Conservation (phyloP, 2,329 filamentous ascomycete species). For the Zalaria sp. region DNA sequence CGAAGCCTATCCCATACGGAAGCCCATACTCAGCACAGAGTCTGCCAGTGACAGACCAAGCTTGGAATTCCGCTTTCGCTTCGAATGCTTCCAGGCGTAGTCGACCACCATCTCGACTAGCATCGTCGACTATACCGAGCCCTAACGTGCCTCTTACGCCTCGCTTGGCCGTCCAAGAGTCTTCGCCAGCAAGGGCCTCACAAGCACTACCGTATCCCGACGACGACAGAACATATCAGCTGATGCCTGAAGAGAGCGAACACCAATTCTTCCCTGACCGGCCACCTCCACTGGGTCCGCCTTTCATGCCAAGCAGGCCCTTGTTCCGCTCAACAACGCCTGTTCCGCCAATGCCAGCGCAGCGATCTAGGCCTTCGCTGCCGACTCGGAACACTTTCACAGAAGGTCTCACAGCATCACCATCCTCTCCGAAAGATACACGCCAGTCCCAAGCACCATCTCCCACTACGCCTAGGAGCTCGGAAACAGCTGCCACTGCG, state of each 20-base stretch:
- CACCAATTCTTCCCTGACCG: slow-evolving; percentile 20
- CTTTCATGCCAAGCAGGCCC: slow-evolving; percentile 5
- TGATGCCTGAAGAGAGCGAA: slow-evolving; percentile 29
- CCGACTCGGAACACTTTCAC: slow-evolving; percentile 1
- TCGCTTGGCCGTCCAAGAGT: slow-evolving; percentile 12
- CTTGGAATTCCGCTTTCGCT: slow-evolving; percentile 7
- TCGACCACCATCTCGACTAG: slow-evolving; percentile 14
- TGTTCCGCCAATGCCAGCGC: neutral
- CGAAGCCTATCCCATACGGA: slow-evolving; percentile 1
- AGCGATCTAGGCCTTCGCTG: neutral
- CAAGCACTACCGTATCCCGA: slow-evolving; percentile 29
- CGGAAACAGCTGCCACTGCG: neutral
- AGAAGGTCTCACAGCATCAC: slow-evolving; percentile 1
- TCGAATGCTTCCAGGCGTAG: slow-evolving; percentile 12
- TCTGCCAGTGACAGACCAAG: slow-evolving; percentile 1
- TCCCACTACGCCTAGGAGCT: neutral
- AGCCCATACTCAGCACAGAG: neutral
- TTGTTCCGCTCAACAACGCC: slow-evolving; percentile 3
- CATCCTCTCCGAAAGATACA: neutral
- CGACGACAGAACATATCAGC: slow-evolving; percentile 20
- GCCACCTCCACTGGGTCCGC: slow-evolving; percentile 6
- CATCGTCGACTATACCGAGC: slow-evolving; percentile 8
- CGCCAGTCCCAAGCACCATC: neutral
- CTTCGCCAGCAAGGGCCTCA: slow-evolving; percentile 17
- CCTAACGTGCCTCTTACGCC: slow-evolving; percentile 1